These are phyloP conservation scores for Populus hybrid DNA, from an alignment of 441 rosid genomes.

Conservation along the genomic window DNA sequence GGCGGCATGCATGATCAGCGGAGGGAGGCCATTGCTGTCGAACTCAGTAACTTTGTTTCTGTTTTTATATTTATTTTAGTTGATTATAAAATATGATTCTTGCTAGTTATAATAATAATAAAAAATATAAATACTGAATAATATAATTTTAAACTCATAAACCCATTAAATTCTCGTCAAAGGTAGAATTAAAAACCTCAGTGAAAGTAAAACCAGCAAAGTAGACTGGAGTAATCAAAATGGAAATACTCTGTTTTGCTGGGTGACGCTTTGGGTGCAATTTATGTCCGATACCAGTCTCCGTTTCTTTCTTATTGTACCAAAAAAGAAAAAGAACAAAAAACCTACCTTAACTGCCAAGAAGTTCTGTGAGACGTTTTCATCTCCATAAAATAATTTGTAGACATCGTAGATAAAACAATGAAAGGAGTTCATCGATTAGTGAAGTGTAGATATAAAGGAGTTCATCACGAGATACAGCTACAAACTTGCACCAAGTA, in stretches of 20 bases:
- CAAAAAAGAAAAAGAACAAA: too few species aligned
- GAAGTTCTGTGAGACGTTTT: neutral
- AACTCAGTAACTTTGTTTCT: slow-evolving; percentile 60
- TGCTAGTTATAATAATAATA: too few species aligned
- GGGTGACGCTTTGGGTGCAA: neutral
- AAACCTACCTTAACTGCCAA: neutral
- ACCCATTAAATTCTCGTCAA: too few species aligned
- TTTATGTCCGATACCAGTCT: neutral
- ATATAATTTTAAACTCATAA: too few species aligned
- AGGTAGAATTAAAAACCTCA: too few species aligned
- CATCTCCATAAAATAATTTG: neutral
- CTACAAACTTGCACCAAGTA: neutral
- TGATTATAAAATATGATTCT: too few species aligned
- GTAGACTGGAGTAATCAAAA: neutral
- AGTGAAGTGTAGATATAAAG: neutral
- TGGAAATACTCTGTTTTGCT: neutral
- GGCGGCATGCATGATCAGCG: slow-evolving; percentile 79
- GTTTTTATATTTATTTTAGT: too few species aligned
- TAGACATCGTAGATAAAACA: neutral
- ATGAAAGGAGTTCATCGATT: neutral
- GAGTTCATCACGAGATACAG: neutral
- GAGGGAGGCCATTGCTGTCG: slow-evolving; percentile 59
- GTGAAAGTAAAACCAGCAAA: too few species aligned
- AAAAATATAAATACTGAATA: too few species aligned
- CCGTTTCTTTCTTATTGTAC: neutral